phyloP scores from a whole-genome alignment of 768 basidiomycete genomes.

The Kwoniella shandongensis region DNA sequence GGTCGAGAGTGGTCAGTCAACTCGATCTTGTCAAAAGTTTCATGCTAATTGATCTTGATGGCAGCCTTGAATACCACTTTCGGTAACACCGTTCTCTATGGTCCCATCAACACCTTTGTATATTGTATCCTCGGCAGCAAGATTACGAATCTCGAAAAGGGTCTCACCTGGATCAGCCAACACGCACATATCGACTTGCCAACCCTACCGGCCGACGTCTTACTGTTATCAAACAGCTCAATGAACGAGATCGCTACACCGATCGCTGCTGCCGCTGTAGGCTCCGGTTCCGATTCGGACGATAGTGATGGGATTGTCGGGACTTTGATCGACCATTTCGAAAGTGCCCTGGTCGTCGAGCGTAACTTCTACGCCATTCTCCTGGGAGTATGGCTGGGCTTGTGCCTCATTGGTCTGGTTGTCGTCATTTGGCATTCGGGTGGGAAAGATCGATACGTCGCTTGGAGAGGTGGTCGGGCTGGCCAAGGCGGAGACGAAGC shows the following conservation, averaged over 20 bases:
- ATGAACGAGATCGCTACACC: constrained; percentile 76
- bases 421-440: constrained; percentile 50
- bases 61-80: constrained; percentile 62
- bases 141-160: constrained; percentile 78
- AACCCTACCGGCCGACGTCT: constrained; percentile 68
- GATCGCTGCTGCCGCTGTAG: constrained; percentile 72
- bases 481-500: neutral
- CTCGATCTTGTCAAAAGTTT: neutral
- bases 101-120: constrained; percentile 81
- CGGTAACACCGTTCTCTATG: constrained; percentile 76
- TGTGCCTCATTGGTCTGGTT: constrained; percentile 70
- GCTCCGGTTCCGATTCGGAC: constrained; percentile 60
- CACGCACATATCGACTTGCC: constrained; percentile 81
- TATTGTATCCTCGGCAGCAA: constrained; percentile 89
- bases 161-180: constrained; percentile 85
- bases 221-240: constrained; percentile 70
- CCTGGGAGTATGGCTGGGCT: constrained; percentile 76
- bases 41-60: constrained; percentile 3
- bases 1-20: constrained; percentile 68
- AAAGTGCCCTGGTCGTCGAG: constrained; percentile 71
- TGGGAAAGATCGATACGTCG: constrained; percentile 26
- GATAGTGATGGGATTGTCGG: constrained; percentile 66
- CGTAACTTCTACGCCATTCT: constrained; percentile 80
- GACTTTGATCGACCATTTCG: constrained; percentile 71
- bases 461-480: constrained; percentile 10